These are phyloP conservation scores for Fusarium drepaniforme DNA, from an alignment of 2,329 filamentous ascomycete genomes.

Conservation along the genomic window DNA sequence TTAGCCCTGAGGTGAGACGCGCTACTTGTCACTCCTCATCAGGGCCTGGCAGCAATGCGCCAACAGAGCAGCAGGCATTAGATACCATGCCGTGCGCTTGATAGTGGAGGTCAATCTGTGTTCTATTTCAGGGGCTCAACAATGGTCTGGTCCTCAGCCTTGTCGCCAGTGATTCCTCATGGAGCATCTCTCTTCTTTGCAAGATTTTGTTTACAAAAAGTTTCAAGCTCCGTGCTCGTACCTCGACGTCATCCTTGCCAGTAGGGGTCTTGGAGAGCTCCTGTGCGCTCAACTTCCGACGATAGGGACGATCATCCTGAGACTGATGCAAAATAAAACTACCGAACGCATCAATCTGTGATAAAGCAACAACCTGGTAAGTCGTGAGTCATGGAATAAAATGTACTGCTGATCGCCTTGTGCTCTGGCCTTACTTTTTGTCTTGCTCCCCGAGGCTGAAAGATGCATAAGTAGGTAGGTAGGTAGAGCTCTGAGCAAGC, in stretches of 20 bases:
- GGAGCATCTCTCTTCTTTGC: not conserved
- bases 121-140: conserved; percentile 23
- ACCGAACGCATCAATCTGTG: not conserved
- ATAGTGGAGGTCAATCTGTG: conserved; percentile 11
- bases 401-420: not conserved
- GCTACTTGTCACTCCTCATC: conserved; percentile 32
- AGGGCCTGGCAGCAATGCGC: conserved; percentile 7
- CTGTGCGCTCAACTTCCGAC: not conserved
- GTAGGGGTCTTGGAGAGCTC: not conserved
- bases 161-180: conserved; percentile 5
- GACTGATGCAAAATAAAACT: not conserved
- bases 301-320: not conserved
- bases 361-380: not conserved
- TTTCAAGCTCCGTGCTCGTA: conserved; percentile 5
- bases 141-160: conserved; percentile 21
- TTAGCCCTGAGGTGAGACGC: conserved; percentile 34
- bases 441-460: not conserved
- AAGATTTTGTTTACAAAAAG: not conserved
- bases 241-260: conserved; percentile 21
- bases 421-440: not conserved
- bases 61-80: conserved; percentile 16
- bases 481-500: not conserved
- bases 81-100: conserved; percentile 11
- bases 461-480: not conserved
- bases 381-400: conserved; percentile 1